phyloP scores from a whole-genome alignment of 345 rosid species.

The Populus ilicifolia region DNA sequence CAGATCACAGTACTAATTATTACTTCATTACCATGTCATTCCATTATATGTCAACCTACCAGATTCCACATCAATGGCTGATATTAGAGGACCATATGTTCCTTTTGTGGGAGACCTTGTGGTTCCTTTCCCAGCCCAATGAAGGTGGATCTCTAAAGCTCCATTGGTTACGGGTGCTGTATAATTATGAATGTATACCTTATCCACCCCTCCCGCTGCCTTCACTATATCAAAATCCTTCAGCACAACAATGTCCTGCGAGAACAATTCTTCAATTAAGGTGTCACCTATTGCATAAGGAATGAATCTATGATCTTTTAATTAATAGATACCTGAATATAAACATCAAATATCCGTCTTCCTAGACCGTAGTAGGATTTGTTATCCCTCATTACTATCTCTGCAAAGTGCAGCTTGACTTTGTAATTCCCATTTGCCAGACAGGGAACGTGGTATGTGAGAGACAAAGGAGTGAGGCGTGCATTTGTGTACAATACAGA shows the following conservation, averaged over 20 bases:
- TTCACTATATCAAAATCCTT: constrained; percentile 17
- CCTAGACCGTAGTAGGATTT: constrained; percentile 44
- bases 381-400: constrained; percentile 48
- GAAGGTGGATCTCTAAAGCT: constrained; percentile 16
- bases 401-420: constrained; percentile 51
- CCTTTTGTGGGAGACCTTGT: constrained; percentile 10
- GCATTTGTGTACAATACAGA: constrained; percentile 4
- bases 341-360: constrained; percentile 55
- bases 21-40: too few species aligned
- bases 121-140: constrained; percentile 29
- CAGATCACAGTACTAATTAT: too few species aligned
- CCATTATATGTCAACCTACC: background rate
- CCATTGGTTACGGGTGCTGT: constrained; percentile 1
- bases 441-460: constrained; percentile 4
- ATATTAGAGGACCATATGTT: constrained; percentile 24
- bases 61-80: constrained; percentile 17
- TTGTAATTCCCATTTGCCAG: constrained; percentile 43
- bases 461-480: constrained; percentile 11
- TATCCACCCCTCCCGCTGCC: background rate
- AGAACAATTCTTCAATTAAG: background rate
- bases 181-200: background rate
- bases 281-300: background rate
- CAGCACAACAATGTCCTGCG: constrained; percentile 16
- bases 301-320: background rate
- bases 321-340: constrained; percentile 43